Evolutionary conservation across 306 rosid species (phyloP).

Genomic region (Corylus heterophylla): DNA sequence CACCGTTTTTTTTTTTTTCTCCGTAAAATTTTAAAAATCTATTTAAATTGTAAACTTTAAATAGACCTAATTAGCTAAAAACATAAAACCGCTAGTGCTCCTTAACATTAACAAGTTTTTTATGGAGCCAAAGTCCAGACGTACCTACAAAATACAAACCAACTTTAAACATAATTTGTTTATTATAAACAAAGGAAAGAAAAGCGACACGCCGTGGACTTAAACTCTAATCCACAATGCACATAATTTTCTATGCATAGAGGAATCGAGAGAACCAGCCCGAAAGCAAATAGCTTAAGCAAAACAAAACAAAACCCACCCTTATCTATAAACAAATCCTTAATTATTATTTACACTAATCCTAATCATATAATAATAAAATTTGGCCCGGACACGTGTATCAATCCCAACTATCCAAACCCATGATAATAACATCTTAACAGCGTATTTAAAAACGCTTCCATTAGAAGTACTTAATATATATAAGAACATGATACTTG

Average conservation of each 20-base stretch:
- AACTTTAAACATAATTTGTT: not conserved
- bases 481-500: not conserved
- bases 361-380: too few species aligned
- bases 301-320: not conserved
- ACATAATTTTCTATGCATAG: not conserved
- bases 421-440: slow-evolving; percentile 7
- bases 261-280: not conserved
- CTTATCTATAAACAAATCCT: too few species aligned
- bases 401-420: not conserved
- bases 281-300: not conserved
- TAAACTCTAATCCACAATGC: slow-evolving; percentile 11
- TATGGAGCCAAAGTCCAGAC: too few species aligned
- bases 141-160: too few species aligned
- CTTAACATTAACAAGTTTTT: too few species aligned
- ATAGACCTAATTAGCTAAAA: too few species aligned
- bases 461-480: not conserved
- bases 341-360: not conserved
- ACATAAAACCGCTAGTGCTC: too few species aligned
- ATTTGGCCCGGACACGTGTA: too few species aligned
- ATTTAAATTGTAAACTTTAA: too few species aligned
- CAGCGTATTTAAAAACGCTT: slow-evolving; percentile 14
- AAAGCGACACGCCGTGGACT: slow-evolving; percentile 28
- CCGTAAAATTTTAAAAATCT: too few species aligned
- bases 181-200: slow-evolving; percentile 1
- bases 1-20: too few species aligned